phyloP scores from a whole-genome alignment of 148 eudicot genomes.

The Talinum fruticosum region DNA sequence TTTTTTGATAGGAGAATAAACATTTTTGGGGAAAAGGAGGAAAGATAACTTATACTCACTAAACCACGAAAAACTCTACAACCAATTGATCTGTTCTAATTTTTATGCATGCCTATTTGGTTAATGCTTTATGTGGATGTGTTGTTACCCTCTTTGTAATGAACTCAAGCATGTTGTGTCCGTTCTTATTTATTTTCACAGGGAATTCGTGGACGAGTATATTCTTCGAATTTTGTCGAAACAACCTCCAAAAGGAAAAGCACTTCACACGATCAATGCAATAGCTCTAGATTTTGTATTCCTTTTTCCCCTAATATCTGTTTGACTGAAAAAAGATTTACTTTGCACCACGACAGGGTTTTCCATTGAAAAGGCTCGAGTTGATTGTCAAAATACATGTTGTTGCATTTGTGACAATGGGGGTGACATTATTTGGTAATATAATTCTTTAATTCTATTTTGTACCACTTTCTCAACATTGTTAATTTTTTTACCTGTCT shows the following conservation, averaged over 20 bases:
- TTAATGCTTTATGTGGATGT: not conserved
- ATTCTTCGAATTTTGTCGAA: conserved; percentile 40
- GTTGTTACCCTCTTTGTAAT: too few relatives aligned
- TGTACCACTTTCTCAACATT: not conserved
- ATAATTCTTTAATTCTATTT: conserved; percentile 7
- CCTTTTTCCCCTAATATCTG: not conserved
- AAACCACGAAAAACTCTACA: not conserved
- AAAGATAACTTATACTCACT: not conserved
- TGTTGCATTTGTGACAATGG: conserved; percentile 87
- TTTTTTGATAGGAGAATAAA: not conserved
- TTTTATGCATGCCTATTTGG: not conserved
- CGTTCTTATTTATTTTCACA: not conserved
- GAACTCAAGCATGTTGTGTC: not conserved
- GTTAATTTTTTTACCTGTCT: not conserved
- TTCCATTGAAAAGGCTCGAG: conserved; percentile 5
- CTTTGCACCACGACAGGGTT: conserved; percentile 11
- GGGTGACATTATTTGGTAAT: conserved; percentile 70
- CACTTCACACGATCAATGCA: conserved; percentile 35
- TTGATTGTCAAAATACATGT: conserved; percentile 45
- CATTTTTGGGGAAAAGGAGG: not conserved
- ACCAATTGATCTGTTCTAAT: not conserved
- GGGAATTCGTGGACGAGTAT: conserved; percentile 38
- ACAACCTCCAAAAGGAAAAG: conserved; percentile 35
- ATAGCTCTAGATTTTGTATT: not conserved
- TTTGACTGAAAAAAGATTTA: not conserved